Base-by-base conservation (phyloP, 768 basidiomycete species). In the Mycena albidolilacea region DNA sequence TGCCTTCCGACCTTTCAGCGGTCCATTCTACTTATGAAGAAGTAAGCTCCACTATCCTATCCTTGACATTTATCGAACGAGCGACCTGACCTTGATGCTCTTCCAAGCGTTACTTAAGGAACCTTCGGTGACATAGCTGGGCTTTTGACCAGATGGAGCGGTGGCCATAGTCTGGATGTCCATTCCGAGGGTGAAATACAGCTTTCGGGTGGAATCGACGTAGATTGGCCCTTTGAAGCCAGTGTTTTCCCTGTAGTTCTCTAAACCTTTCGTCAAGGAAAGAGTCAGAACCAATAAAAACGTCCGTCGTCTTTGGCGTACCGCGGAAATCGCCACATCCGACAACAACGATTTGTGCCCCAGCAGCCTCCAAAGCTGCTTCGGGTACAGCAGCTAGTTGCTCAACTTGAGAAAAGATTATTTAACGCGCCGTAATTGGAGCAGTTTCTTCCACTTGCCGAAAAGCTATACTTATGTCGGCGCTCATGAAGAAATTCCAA, bases 131-230 rank as follows among this genome's bases (percentile, higher is more conserved):
- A 90, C 67, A 75, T 92, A 92, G 70, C 86, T 88, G 55, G 82
- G 83, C 64, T 81, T 86, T 73, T 88, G 79, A 3, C 83, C 86
- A 0, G 84, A 74, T 0, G 91, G 90, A 0, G 90, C 89, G 10
- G 41, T 67, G 7, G 80, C 79, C 3, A 90, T 79, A 12, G 71
- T 86, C 77, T 92, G 87, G 3, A 85, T 79, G 4, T 86, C 89
- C 86, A 95, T 89, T 1, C 91, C 92, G 0, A 95, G 85, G 0
- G 83, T 82, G 35, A 82, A 85, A 77, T 91, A 95, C 0, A 95
- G 81, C 35, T 83, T 78, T 5, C 92, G 85, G 0, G 85, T 83
- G 0, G 93, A 91, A 75, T 95, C 91, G 12, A 93, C 90, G 77
- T 90, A 95, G 37, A 95, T 87, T 0, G 79, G 70, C 0, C 87